Conservation (phyloP, 2,329 filamentous ascomycete species). For the Cryoendolithus antarcticus region DNA sequence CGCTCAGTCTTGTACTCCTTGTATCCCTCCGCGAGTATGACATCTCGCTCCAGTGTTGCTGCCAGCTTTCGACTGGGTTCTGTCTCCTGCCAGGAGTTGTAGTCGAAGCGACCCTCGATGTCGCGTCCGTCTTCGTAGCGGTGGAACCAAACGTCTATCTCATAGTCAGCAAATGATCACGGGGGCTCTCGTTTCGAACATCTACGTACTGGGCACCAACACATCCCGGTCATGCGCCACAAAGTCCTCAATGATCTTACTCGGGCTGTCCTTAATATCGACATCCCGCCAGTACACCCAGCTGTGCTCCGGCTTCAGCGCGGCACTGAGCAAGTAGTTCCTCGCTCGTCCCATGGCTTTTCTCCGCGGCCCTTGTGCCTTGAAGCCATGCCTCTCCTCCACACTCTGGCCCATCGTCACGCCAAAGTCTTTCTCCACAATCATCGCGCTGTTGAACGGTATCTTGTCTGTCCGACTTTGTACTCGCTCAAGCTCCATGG, state of each 20-base stretch:
- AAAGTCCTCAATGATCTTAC: constrained; percentile 84
- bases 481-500: constrained; percentile 74
- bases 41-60: constrained; percentile 61
- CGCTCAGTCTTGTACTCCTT: constrained; percentile 85
- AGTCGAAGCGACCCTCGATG: constrained; percentile 95
- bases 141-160: constrained; percentile 88
- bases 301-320: constrained; percentile 84
- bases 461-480: constrained; percentile 65
- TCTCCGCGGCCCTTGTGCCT: constrained; percentile 75
- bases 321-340: constrained; percentile 77
- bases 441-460: constrained; percentile 71
- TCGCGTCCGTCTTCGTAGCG: constrained; percentile 65
- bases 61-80: constrained; percentile 67
- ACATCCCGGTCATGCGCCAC: constrained; percentile 88
- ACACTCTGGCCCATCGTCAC: constrained; percentile 64
- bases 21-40: constrained; percentile 85
- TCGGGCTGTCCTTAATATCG: constrained; percentile 84
- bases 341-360: constrained; percentile 83
- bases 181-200: background rate
- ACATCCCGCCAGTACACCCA: constrained; percentile 99
- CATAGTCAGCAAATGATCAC: constrained; percentile 8
- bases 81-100: constrained; percentile 97
- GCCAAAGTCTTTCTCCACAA: constrained; percentile 88
- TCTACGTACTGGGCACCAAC: constrained; percentile 74
- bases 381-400: constrained; percentile 71